Percentiles rank a stretch among this genome's conserved stretches.
Conservation (phyloP, 805 yeast genomes). For the Ogataea wickerhamii region DNA sequence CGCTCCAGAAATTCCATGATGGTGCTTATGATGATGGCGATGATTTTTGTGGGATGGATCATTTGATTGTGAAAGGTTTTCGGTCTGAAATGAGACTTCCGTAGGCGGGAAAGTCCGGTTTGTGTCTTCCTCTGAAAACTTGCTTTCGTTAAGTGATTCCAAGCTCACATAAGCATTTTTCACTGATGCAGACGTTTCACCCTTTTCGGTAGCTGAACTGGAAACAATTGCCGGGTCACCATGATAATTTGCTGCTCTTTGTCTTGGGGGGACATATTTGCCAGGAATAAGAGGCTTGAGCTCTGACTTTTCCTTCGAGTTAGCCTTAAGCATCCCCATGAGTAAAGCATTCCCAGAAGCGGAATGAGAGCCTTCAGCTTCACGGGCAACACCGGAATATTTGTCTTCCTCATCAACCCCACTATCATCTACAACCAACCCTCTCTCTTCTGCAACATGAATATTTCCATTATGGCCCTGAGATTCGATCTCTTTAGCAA, state of each 20-base stretch:
- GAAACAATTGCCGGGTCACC: slow-evolving; percentile 68
- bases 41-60: slow-evolving; percentile 14
- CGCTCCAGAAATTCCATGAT: slow-evolving; percentile 26
- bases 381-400: slow-evolving; percentile 85
- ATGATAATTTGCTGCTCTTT: slow-evolving; percentile 47
- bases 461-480: slow-evolving; percentile 61
- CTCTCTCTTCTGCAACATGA: slow-evolving; percentile 92
- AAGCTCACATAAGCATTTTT: background rate
- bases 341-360: slow-evolving; percentile 24
- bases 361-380: slow-evolving; percentile 17
- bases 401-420: slow-evolving; percentile 95
- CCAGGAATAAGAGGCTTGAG: slow-evolving; percentile 32
- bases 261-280: slow-evolving; percentile 54
- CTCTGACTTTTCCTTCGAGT: slow-evolving; percentile 20
- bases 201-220: slow-evolving; percentile 39
- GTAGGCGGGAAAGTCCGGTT: slow-evolving; percentile 2
- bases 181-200: background rate
- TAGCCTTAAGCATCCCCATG: slow-evolving; percentile 27
- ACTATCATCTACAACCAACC: slow-evolving; percentile 68
- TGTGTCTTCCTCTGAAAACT: background rate
- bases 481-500: slow-evolving; percentile 81
- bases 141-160: background rate
- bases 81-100: slow-evolving; percentile 2
- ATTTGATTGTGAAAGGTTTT: slow-evolving; percentile 16
- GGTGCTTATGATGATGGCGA: slow-evolving; percentile 9